Evolutionary conservation across 1,284 basidiomycete genomes (phyloP), one percentile per base, ranked within the genome.

Genomic region (Ustilago crameri): DNA sequence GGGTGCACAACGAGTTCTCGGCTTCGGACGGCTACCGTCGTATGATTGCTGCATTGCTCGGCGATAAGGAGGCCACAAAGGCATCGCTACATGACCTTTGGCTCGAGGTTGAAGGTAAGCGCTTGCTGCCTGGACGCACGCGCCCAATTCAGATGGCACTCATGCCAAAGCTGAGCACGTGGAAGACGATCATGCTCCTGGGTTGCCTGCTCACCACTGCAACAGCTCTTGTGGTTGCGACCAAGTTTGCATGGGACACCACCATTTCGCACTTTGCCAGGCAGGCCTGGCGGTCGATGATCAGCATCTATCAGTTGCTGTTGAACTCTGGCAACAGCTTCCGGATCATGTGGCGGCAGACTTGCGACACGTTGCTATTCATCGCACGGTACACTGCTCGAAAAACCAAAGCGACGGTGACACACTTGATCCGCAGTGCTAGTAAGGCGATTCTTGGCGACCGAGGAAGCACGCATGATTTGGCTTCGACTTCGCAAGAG

Each of bases 11-110:
- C 56, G 64, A 72, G 34, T 51, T 24, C 20, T 65, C 60, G 5
- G 69, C 69, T 0, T 61, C 69, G 12, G 69, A 72, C 38, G 69
- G 69, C 42, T 72, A 67, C 42, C 59, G 64, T 17, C 58, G 69
- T 23, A 62, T 72, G 69, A 48, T 67, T 4, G 45, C 49, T 15
- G 57, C 59, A 14, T 41, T 66, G 43, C 55, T 72, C 9, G 69
- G 64, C 5, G 69, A 63, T 24, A 44, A 60, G 9, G 42, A 44
- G 1, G 50, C 56, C 34, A 53, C 41, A 9, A 26, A 72, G 14
- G 54, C 58, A 5, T 60, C 59, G 44, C 40, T 49, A 27, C 62
- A 62, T 41, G 69, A 72, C 43, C 51, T 56, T 4, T 60, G 51
- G 48, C 43, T 72, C 15, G 69, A 62, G 18, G 35, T 42, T 7